phyloP scores from a whole-genome alignment of 257 asterid species.

The Cruciata laevipes region DNA sequence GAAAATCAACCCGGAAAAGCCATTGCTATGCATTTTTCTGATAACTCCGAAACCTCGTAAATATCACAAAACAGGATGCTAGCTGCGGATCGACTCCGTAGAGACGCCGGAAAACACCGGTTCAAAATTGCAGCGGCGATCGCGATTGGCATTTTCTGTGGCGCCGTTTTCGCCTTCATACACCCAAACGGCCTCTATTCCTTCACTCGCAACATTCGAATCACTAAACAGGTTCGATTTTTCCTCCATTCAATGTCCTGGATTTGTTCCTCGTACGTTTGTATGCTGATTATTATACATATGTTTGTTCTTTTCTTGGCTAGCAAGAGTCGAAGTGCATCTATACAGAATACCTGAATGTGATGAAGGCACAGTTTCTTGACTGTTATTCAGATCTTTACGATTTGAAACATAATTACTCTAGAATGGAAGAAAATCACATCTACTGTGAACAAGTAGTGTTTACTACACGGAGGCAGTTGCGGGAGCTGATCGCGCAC shows the following conservation, averaged over 20 bases:
- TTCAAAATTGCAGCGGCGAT: conserved; percentile 40
- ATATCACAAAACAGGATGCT: background rate
- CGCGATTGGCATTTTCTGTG: conserved; percentile 33
- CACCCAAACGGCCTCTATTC: conserved; percentile 35
- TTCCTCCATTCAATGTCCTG: too few species aligned
- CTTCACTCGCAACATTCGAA: conserved; percentile 21
- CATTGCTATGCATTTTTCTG: too few species aligned
- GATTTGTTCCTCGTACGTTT: too few species aligned
- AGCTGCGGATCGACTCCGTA: conserved; percentile 15
- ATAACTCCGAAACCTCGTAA: background rate
- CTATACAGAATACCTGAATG: conserved; percentile 15
- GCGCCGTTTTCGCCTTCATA: conserved; percentile 41
- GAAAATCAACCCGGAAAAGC: too few species aligned
- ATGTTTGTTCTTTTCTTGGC: too few species aligned
- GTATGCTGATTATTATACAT: too few species aligned
- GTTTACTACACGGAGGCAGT: background rate
- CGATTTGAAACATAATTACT: conserved; percentile 29
- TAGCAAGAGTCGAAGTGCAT: too few species aligned
- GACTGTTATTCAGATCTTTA: conserved; percentile 32
- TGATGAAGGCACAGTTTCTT: conserved; percentile 38
- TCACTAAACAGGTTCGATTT: conserved; percentile 33
- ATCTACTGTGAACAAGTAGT: conserved; percentile 40
- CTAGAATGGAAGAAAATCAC: too few species aligned
- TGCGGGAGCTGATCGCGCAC: conserved; percentile 22
- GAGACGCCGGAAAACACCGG: conserved; percentile 27